Evolutionary conservation across 495 filamentous ascomycete genomes (phyloP).

Genomic region (Talaromyces thailandensis): DNA sequence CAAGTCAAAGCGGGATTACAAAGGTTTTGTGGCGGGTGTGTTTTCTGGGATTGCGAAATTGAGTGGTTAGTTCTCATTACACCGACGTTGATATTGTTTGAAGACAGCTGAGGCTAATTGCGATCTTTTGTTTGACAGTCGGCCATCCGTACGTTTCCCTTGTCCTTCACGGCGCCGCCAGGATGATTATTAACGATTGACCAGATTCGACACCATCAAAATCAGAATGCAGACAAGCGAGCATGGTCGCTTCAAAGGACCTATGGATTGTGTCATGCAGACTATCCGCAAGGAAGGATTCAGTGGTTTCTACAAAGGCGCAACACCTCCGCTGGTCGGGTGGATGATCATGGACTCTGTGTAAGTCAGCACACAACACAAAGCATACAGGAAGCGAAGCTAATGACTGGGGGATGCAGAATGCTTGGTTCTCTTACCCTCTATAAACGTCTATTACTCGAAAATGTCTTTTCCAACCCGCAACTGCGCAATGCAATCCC

Average conservation of each 20-base stretch:
- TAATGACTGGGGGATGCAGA: slow-evolving; percentile 16
- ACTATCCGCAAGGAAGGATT: slow-evolving; percentile 76
- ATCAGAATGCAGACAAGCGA: slow-evolving; percentile 88
- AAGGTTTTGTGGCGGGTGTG: slow-evolving; percentile 88
- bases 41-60: slow-evolving; percentile 92
- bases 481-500: slow-evolving; percentile 29
- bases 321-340: slow-evolving; percentile 80
- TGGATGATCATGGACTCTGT: slow-evolving; percentile 99
- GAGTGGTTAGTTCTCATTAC: slow-evolving; percentile 46
- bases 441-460: slow-evolving; percentile 72
- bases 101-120: background rate
- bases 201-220: slow-evolving; percentile 87
- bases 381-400: no score
- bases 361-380: slow-evolving; percentile 23
- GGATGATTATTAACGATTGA: slow-evolving; percentile 9
- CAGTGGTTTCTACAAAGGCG: slow-evolving; percentile 75
- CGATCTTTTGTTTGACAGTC: slow-evolving; percentile 26
- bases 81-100: background rate
- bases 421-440: slow-evolving; percentile 90
- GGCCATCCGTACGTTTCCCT: slow-evolving; percentile 52
- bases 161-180: slow-evolving; percentile 12
- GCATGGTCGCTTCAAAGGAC: slow-evolving; percentile 68
- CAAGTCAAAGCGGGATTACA: slow-evolving; percentile 49
- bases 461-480: slow-evolving; percentile 64
- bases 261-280: slow-evolving; percentile 74